A percentile compares a stretch with the other conserved stretches of the same genome.
Evolutionary conservation across 495 filamentous ascomycete species (phyloP).

Genomic region (Trichocladium antarcticum): DNA sequence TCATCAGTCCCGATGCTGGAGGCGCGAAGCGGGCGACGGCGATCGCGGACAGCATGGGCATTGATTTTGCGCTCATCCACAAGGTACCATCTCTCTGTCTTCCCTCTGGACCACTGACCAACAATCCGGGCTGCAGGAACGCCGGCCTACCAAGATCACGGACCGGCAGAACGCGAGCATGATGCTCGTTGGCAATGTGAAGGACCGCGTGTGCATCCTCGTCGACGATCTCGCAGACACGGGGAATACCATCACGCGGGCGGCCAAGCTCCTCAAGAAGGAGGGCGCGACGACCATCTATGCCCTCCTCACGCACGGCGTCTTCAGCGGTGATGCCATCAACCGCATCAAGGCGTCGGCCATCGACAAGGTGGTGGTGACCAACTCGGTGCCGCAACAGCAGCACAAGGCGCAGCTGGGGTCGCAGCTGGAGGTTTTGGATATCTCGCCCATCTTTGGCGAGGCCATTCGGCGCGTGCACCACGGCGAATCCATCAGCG

Average conservation of each 20-base stretch:
- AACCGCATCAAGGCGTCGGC: conserved; percentile 85
- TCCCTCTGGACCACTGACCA: conserved; percentile 9
- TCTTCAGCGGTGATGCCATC: conserved; percentile 90
- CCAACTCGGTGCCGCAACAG: conserved; percentile 84
- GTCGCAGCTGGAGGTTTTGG: conserved; percentile 81
- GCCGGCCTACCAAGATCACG: conserved; percentile 83
- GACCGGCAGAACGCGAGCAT: conserved; percentile 95
- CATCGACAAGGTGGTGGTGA: conserved; percentile 84
- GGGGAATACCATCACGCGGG: conserved; percentile 91
- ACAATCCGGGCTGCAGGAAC: conserved; percentile 52
- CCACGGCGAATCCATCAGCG: conserved; percentile 95
- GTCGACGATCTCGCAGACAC: conserved; percentile 94
- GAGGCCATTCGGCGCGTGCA: conserved; percentile 96
- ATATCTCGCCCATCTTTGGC: conserved; percentile 85
- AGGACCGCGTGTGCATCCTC: conserved; percentile 71
- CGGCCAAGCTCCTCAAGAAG: conserved; percentile 89
- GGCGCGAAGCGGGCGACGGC: conserved; percentile 96
- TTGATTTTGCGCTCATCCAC: conserved; percentile 94
- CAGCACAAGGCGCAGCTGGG: conserved; percentile 58
- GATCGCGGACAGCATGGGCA: conserved; percentile 84
- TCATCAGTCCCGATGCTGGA: conserved; percentile 95
- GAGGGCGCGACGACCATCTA: conserved; percentile 83
- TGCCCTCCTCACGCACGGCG: conserved; percentile 86
- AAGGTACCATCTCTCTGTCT: conserved; percentile 53
- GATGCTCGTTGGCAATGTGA: conserved; percentile 93